Base-by-base conservation (phyloP, 2,329 filamentous ascomycete species). In the Colletotrichum tamarilloi region DNA sequence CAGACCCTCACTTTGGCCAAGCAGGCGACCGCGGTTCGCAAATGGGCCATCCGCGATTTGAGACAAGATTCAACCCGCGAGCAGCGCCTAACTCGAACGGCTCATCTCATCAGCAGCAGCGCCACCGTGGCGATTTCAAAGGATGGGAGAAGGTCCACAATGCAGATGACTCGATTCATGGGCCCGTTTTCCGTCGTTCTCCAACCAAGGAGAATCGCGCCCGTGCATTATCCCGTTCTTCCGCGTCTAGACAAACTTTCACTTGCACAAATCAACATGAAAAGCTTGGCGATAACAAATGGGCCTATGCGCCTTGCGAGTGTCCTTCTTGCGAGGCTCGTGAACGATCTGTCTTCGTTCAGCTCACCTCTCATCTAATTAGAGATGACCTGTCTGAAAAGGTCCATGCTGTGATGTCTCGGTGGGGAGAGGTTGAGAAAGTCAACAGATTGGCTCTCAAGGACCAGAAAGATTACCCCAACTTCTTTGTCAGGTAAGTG, bases 281-380 rank as follows among this genome's bases (percentile, higher is more conserved):
- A 26, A 42, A 14, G 19, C 7, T 16, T n/a, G 49, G 6, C 5
- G 5, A 28, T 9, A 30, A 28, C 9, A 35, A 12, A 32, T 59
- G 35, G 24, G 11, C n/a, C 3, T 83, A 83, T 67, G 67, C 74
- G 19, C 76, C 75, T 1, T 84, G 82, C 65, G 67, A 58, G 58
- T 84, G 82, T 46, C 38, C 67, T 19, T 62, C 71, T 3, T 84
- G 82, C 49, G 75, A 76, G 26, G 58, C 70, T 7, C 75, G 78
- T 42, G 83, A 84, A 64, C 77, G 57, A 2, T 53, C 66, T 28
- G 57, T 68, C 30, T 68, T 35, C 4, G 16, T 68, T 2, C 24
- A 53, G 22, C 22, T 63, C 4, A 55, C 24, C 14, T 46, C 57
- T 24, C n/a, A 14, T 46, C 14, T 53, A 3, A 1, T 26, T n/a